phyloP scores from a whole-genome alignment of 2,329 filamentous ascomycete genomes.

The Fusarium irregulare region DNA sequence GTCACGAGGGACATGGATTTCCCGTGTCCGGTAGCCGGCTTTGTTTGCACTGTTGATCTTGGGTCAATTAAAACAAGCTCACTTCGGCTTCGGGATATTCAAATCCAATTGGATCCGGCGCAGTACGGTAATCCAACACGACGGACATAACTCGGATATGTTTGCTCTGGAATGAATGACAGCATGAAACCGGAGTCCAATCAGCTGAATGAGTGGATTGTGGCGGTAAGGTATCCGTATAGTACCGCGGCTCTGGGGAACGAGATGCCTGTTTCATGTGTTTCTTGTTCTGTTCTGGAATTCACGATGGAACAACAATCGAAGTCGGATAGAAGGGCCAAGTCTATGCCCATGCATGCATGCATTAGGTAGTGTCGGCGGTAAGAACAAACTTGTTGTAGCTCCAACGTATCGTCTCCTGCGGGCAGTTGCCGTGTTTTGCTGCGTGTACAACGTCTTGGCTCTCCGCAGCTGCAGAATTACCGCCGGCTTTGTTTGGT shows the following conservation, averaged over 20 bases:
- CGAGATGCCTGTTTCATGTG: constrained; percentile 20
- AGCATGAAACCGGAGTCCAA: constrained; percentile 17
- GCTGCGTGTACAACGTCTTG: not conserved
- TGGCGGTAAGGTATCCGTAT: constrained; percentile 8
- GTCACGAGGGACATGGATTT: not conserved
- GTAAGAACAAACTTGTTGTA: not conserved
- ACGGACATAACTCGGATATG: constrained; percentile 30
- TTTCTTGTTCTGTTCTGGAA: constrained; percentile 18
- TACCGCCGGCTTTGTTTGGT: not conserved
- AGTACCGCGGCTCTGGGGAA: not conserved
- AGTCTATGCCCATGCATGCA: not conserved
- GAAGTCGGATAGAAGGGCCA: not conserved
- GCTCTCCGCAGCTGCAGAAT: not conserved
- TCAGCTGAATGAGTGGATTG: constrained; percentile 4
- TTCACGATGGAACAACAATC: not conserved
- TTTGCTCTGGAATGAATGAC: constrained; percentile 15
- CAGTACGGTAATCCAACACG: constrained; percentile 1
- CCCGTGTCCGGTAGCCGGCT: not conserved
- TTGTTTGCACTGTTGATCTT: constrained; percentile 3
- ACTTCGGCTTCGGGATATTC: constrained; percentile 9
- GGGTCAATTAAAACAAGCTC: not conserved
- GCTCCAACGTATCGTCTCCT: not conserved
- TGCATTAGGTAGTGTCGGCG: not conserved
- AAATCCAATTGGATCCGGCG: not conserved
- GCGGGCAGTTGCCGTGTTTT: not conserved